Conservation (phyloP, 108 stramenopile species). For the Bacterosira constricta region DNA sequence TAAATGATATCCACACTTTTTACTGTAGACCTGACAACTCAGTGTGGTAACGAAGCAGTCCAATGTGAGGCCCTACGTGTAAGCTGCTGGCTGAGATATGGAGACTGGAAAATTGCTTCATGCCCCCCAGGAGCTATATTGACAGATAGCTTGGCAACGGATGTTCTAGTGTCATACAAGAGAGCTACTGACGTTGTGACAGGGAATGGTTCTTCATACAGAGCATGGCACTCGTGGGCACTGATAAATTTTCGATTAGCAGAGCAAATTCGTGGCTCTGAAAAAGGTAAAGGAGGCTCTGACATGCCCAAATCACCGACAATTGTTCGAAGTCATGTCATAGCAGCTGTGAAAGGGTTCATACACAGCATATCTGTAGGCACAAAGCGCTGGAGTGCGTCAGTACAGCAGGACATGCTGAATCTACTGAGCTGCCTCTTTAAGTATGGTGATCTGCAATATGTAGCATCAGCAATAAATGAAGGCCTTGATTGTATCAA, state of each 20-base stretch:
- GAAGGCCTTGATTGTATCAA: conserved; percentile 74
- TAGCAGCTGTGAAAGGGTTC: conserved; percentile 93
- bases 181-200: conserved; percentile 72
- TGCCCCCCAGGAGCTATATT: conserved; percentile 32
- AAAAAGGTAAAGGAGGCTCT: conserved; percentile 46
- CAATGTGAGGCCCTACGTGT: conserved; percentile 61
- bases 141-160: conserved; percentile 56
- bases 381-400: conserved; percentile 88
- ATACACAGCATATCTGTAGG: conserved; percentile 91
- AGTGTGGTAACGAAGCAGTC: conserved; percentile 47
- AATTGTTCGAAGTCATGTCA: conserved; percentile 64
- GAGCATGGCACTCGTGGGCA: conserved; percentile 98
- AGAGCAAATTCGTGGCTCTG: conserved; percentile 65
- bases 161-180: conserved; percentile 77
- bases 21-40: conserved; percentile 52
- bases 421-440: conserved; percentile 96
- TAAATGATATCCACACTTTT: background rate
- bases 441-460: conserved; percentile 84
- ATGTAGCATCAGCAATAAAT: conserved; percentile 75
- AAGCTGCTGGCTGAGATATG: conserved; percentile 85
- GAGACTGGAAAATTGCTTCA: conserved; percentile 79
- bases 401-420: conserved; percentile 97
- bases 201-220: conserved; percentile 63
- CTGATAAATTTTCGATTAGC: conserved; percentile 95
- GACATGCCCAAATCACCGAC: conserved; percentile 9